Conservation (phyloP, 352 stramenopile species). For the Globisporangium polare region DNA sequence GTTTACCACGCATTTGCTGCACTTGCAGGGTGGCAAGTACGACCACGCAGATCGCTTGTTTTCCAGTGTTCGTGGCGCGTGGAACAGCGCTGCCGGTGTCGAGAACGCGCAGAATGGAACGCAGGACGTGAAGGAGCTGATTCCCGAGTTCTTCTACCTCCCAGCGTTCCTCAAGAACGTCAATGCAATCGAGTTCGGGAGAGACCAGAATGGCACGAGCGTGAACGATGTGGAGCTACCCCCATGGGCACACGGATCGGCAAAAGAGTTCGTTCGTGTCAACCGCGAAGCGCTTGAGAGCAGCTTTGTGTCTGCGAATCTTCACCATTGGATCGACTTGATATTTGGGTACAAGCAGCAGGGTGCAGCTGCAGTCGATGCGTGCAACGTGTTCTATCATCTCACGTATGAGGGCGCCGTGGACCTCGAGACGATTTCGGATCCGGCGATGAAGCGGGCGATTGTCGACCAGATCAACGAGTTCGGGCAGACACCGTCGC, state of each 20-base stretch:
- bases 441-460: slow-evolving; percentile 60
- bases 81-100: slow-evolving; percentile 74
- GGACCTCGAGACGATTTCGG: slow-evolving; percentile 88
- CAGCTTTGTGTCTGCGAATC: slow-evolving; percentile 91
- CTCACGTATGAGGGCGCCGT: slow-evolving; percentile 97
- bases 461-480: slow-evolving; percentile 97
- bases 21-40: slow-evolving; percentile 96
- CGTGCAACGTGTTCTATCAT: slow-evolving; percentile 98
- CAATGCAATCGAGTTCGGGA: slow-evolving; percentile 95
- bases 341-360: slow-evolving; percentile 98
- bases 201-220: slow-evolving; percentile 68
- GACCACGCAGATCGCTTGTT: slow-evolving; percentile 98
- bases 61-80: slow-evolving; percentile 90
- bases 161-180: slow-evolving; percentile 95
- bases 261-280: slow-evolving; percentile 94
- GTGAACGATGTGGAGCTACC: slow-evolving; percentile 92
- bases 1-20: slow-evolving; percentile 92
- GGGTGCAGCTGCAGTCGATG: slow-evolving; percentile 88
- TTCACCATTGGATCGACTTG: slow-evolving; percentile 98
- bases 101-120: slow-evolving; percentile 74
- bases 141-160: slow-evolving; percentile 97
- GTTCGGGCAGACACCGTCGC: slow-evolving; percentile 97
- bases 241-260: slow-evolving; percentile 91
- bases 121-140: slow-evolving; percentile 98
- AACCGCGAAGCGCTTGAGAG: slow-evolving; percentile 95